These are phyloP conservation scores for Scheffersomyces quercinus DNA, from an alignment of 1,139 yeast genomes.

Conservation along the genomic window DNA sequence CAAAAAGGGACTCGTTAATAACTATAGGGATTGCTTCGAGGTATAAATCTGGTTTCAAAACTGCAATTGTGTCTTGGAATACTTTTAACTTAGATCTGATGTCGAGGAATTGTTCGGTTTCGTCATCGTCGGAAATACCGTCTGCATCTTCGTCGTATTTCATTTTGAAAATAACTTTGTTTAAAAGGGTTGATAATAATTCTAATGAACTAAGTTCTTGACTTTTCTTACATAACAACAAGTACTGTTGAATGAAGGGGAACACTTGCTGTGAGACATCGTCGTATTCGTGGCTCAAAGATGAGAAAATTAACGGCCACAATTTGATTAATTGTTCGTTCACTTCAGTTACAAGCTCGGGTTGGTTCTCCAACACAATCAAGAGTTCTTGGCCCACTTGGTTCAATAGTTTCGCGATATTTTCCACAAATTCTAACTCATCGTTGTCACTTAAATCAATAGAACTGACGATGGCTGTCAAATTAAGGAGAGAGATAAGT, in stretches of 20 bases:
- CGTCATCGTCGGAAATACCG: constrained; percentile 64
- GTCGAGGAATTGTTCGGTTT: constrained; percentile 76
- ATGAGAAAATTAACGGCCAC: constrained; percentile 73
- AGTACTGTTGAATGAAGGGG: constrained; percentile 73
- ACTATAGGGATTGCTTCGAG: constrained; percentile 67
- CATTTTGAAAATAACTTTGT: constrained; percentile 74
- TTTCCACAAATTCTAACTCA: constrained; percentile 74
- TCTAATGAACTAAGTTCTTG: constrained; percentile 36
- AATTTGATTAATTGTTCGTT: constrained; percentile 38
- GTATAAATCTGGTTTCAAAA: constrained; percentile 71
- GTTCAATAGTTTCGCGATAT: constrained; percentile 72
- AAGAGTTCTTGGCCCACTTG: constrained; percentile 76
- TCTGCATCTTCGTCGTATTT: constrained; percentile 76
- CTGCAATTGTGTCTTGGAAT: constrained; percentile 84
- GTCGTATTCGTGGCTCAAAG: constrained; percentile 80
- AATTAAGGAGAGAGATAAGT: constrained; percentile 65
- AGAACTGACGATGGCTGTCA: constrained; percentile 55
- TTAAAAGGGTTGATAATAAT: constrained; percentile 62
- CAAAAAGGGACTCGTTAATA: constrained; percentile 60
- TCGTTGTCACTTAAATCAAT: constrained; percentile 27
- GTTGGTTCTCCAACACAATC: constrained; percentile 56
- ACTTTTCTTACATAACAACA: constrained; percentile 68
- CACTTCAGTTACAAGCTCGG: constrained; percentile 45
- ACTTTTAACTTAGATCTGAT: constrained; percentile 69
- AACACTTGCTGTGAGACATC: constrained; percentile 84